A percentile compares a stretch with the other conserved stretches of the same genome.
Conservation (phyloP, 1,284 basidiomycete species). For the Athelia psychrophila region DNA sequence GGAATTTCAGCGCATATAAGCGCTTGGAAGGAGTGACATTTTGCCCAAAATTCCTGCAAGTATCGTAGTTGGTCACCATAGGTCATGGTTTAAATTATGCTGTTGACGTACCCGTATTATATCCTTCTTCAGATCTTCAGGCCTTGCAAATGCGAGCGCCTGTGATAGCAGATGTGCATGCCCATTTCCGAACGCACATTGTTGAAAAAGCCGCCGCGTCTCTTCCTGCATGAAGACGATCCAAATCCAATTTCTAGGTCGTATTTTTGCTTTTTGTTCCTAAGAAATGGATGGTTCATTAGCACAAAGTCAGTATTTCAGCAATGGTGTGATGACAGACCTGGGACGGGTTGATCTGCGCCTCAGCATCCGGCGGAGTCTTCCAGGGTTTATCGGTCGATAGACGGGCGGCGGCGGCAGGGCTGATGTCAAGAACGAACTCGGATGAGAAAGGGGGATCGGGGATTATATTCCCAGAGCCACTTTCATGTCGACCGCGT, state of each 20-base stretch:
- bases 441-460: no score
- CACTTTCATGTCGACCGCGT: no score
- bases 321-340: no score
- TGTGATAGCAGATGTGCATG: slow-evolving; percentile 69
- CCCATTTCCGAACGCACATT: slow-evolving; percentile 72
- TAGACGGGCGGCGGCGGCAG: no score
- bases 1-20: slow-evolving; percentile 75
- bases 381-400: no score
- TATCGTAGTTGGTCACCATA: not conserved
- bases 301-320: no score
- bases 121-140: slow-evolving; percentile 59
- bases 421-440: no score
- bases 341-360: no score
- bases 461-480: no score
- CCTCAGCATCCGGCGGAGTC: no score
- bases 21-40: slow-evolving; percentile 71
- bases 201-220: slow-evolving; percentile 72
- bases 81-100: no score
- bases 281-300: not conserved
- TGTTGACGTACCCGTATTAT: slow-evolving; percentile 57
- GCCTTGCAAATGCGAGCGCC: slow-evolving; percentile 59
- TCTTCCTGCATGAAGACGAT: slow-evolving; percentile 76
- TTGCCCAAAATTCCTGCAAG: slow-evolving; percentile 68
- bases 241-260: slow-evolving; percentile 33
- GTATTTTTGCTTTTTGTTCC: not conserved